Evolutionary conservation across 179 eudicot genomes (phyloP), one percentile per base, ranked within the genome.

Genomic region (Patellifolia procumbens): DNA sequence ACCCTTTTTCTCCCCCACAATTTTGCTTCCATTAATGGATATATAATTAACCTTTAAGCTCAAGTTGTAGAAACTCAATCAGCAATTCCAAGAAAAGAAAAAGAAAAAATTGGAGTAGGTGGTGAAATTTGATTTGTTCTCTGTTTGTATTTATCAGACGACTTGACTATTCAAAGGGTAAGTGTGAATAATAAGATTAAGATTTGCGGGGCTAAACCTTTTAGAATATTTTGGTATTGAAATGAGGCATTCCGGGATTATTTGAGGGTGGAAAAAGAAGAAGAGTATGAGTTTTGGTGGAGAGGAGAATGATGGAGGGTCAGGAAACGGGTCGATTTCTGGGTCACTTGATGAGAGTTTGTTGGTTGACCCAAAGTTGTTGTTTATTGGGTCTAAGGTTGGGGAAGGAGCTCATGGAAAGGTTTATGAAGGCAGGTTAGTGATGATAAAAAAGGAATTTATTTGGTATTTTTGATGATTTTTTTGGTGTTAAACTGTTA

Each of bases 331-430:
- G 85, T 83, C 88, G 26, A 68, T 64, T 42, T 34, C 81, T 26
- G 85, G 85, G 60, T 81, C 80, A 7, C 89, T 95, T 79, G 99
- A 95, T 87, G 85, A 89, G 70, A 84, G 82, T 58, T 83, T 93
- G 73, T 86, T 95, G 49, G 91, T 95, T 83, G 97, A 95, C 82
- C 99, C 99, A 0, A 90, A 86, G 74, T 69, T 88, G 82, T 83
- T 95, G 76, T 95, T 91, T 81, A 90, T 93, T 68, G 99, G 97
- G 71, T 78, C 93, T 0, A 93, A 95, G 79, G 89, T 93, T 76
- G 99, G 99, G 20, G 97, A 95, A 81, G 99, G 99, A 53, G 99
- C 99, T 72, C 97, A 95, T 81, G 99, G 97, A 32, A 93, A 90
- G 84, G 99, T 95, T 75, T 95, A 89, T 82, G 86, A 93, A 84